Evolutionary conservation across 371 early-diverging fungal genomes (phyloP).

Genomic region (Lichtheimia ramosa): DNA sequence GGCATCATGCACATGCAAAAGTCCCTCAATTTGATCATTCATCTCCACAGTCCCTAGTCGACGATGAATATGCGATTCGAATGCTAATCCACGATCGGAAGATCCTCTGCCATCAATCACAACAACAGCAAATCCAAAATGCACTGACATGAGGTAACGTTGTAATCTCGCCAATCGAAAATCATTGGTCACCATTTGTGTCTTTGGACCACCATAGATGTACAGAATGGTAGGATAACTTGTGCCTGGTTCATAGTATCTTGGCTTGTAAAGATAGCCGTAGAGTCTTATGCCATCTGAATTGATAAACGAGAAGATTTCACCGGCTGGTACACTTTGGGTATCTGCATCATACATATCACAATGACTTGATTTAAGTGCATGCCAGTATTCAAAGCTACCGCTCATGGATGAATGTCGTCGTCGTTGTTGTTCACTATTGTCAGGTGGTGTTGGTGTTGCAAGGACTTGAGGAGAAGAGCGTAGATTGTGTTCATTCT

Average conservation of each 20-base stretch:
- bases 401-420: neutral
- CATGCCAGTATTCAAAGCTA: slow-evolving; percentile 2
- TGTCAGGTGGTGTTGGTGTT: neutral
- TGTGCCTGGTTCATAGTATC: slow-evolving; percentile 43
- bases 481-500: too few relatives aligned
- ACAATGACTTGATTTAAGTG: neutral
- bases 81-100: slow-evolving; percentile 65
- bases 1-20: slow-evolving; percentile 51
- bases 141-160: slow-evolving; percentile 62
- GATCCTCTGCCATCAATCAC: slow-evolving; percentile 80
- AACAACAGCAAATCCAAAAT: slow-evolving; percentile 71
- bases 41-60: slow-evolving; percentile 68
- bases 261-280: slow-evolving; percentile 68
- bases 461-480: neutral
- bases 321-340: slow-evolving; percentile 6
- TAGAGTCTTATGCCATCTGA: slow-evolving; percentile 42
- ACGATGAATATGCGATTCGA: slow-evolving; percentile 59
- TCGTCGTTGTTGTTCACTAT: neutral
- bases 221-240: slow-evolving; percentile 60
- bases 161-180: slow-evolving; percentile 66
- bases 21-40: slow-evolving; percentile 69
- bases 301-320: slow-evolving; percentile 12
- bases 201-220: slow-evolving; percentile 68
- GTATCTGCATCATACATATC: slow-evolving; percentile 1
- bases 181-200: slow-evolving; percentile 73